Evolutionary conservation across 2,329 filamentous ascomycete genomes (phyloP).

Genomic region (Alternaria hordeiaustralica): DNA sequence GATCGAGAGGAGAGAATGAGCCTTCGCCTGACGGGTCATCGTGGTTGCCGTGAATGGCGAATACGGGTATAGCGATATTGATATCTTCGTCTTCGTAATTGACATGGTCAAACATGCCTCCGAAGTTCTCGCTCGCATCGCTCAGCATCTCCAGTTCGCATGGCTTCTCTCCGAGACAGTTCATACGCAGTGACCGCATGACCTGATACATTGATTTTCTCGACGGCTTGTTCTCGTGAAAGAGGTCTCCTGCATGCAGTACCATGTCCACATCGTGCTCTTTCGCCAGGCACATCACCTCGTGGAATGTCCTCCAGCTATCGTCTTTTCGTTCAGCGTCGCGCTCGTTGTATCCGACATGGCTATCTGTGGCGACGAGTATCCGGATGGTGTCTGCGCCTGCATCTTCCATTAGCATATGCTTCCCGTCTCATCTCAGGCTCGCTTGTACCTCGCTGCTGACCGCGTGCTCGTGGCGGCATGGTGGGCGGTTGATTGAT

Average conservation of each 20-base stretch:
- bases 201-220: conserved; percentile 96
- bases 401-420: conserved; percentile 30
- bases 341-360: conserved; percentile 95
- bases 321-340: conserved; percentile 95
- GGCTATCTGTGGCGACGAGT: conserved; percentile 92
- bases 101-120: conserved; percentile 86
- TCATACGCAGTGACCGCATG: conserved; percentile 90
- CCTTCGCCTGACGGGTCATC: conserved; percentile 98
- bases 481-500: conserved; percentile 18
- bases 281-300: conserved; percentile 88
- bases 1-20: conserved; percentile 86
- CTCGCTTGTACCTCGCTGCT: conserved; percentile 36
- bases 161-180: conserved; percentile 93
- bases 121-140: conserved; percentile 89
- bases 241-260: conserved; percentile 89
- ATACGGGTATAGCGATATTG: conserved; percentile 95
- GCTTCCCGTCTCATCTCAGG: neutral
- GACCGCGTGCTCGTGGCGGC: conserved; percentile 34
- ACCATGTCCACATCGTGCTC: conserved; percentile 97
- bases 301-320: conserved; percentile 95
- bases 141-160: conserved; percentile 95
- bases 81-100: conserved; percentile 99
- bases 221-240: conserved; percentile 97
- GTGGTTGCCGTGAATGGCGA: conserved; percentile 98
- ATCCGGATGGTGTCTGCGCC: conserved; percentile 89